A percentile compares a stretch with the other conserved stretches of the same genome.
These are phyloP conservation scores for Graphilbum ipis-grandicollis DNA, from an alignment of 2,329 filamentous ascomycete species.

Conservation along the genomic window DNA sequence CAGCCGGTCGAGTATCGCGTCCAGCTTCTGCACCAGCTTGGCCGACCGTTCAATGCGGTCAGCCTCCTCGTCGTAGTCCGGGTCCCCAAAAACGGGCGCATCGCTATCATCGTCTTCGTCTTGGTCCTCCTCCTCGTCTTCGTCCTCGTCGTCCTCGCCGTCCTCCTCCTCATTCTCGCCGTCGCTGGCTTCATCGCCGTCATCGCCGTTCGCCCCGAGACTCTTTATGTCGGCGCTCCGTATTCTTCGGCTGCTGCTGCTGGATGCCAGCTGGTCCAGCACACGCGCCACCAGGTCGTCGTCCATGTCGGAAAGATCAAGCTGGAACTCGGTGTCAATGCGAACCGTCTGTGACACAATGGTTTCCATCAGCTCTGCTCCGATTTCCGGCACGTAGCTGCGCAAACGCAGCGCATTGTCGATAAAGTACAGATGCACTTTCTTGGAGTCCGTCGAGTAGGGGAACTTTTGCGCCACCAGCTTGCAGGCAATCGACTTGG, in stretches of 20 bases:
- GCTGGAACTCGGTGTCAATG: slow-evolving; percentile 88
- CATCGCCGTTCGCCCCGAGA: slow-evolving; percentile 10
- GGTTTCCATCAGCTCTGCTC: slow-evolving; percentile 63
- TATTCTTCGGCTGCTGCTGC: not conserved
- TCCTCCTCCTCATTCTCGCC: slow-evolving; percentile 13
- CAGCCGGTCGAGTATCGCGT: slow-evolving; percentile 72
- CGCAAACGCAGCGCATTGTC: slow-evolving; percentile 66
- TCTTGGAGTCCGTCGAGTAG: slow-evolving; percentile 57
- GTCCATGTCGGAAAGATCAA: slow-evolving; percentile 82
- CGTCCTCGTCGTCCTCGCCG: not conserved
- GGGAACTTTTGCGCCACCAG: slow-evolving; percentile 56
- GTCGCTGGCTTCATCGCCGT: slow-evolving; percentile 24
- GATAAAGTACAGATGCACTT: slow-evolving; percentile 74
- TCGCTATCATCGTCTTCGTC: slow-evolving; percentile 43
- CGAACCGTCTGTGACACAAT: slow-evolving; percentile 79
- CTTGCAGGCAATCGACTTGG: slow-evolving; percentile 50
- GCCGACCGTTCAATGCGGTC: slow-evolving; percentile 54
- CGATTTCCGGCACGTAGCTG: slow-evolving; percentile 60
- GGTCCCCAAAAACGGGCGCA: slow-evolving; percentile 50
- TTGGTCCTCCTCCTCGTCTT: slow-evolving; percentile 17
- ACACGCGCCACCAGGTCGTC: slow-evolving; percentile 69
- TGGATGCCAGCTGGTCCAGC: slow-evolving; percentile 30
- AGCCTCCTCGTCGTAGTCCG: slow-evolving; percentile 44
- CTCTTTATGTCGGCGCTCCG: not conserved
- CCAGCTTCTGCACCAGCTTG: slow-evolving; percentile 78